Conservation (phyloP, 805 yeast genomes). For the Kodamaea hsintzibuensis region DNA sequence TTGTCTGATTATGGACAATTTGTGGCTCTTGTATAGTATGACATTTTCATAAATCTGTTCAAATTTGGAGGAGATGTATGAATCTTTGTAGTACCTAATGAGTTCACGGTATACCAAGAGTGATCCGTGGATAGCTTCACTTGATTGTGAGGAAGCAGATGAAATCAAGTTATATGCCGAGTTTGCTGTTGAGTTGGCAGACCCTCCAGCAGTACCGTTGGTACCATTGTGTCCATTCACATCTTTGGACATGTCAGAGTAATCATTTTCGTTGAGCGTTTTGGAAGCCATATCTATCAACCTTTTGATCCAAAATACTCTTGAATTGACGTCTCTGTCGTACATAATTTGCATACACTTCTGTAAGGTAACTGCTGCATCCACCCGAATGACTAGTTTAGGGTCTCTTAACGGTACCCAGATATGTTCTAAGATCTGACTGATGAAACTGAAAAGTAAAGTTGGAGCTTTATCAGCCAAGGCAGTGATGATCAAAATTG, state of each 20-base stretch:
- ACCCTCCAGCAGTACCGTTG: conserved; percentile 10
- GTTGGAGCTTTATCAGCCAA: conserved; percentile 88
- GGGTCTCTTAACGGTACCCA: conserved; percentile 88
- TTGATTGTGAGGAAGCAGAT: conserved; percentile 24
- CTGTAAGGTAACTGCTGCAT: conserved; percentile 79
- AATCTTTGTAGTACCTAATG: conserved; percentile 64
- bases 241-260: conserved; percentile 6
- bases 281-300: conserved; percentile 67
- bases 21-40: conserved; percentile 73
- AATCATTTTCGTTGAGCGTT: conserved; percentile 42
- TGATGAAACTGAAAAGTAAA: conserved; percentile 72
- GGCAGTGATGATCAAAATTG: conserved; percentile 77
- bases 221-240: conserved; percentile 9
- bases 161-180: conserved; percentile 23
- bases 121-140: conserved; percentile 86
- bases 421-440: conserved; percentile 74
- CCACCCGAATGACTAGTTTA: conserved; percentile 71
- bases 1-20: conserved; percentile 70
- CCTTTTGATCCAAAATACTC: conserved; percentile 73
- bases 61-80: conserved; percentile 68
- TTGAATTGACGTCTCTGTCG: conserved; percentile 69
- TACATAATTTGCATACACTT: conserved; percentile 77
- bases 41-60: conserved; percentile 77
- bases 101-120: conserved; percentile 80
- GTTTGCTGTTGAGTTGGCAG: conserved; percentile 13